A percentile compares a stretch with the other conserved stretches of the same genome.
phyloP scores from a whole-genome alignment of 2,329 filamentous ascomycete species.

The Harringtonia lauricola region DNA sequence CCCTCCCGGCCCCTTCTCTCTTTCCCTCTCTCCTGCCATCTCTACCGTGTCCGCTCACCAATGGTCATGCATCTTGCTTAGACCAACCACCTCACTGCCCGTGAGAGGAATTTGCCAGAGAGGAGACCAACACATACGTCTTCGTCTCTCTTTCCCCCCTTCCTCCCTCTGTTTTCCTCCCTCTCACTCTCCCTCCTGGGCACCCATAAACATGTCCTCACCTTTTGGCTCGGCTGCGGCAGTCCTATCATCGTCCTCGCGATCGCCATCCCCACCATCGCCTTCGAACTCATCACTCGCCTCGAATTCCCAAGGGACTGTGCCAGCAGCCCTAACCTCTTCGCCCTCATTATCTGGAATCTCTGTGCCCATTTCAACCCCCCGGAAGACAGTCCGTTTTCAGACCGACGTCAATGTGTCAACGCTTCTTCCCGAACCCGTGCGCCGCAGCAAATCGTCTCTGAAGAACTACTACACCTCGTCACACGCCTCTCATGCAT shows the following conservation, averaged over 20 bases:
- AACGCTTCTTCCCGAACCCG: not conserved
- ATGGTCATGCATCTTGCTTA: no score
- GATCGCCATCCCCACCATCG: no score
- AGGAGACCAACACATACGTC: not conserved
- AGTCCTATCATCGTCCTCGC: not conserved
- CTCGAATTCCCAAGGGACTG: no score
- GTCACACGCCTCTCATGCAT: no score
- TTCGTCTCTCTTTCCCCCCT: not conserved
- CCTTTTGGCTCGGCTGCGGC: conserved; percentile 1
- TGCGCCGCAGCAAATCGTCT: not conserved
- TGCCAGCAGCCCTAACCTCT: not conserved
- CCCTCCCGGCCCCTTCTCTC: no score
- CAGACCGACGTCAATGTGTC: no score
- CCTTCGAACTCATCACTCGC: not conserved
- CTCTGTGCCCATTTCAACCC: not conserved
- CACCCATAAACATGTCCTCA: conserved; percentile 6
- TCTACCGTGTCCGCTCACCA: no score
- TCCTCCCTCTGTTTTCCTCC: not conserved
- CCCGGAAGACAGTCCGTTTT: conserved; percentile 13
- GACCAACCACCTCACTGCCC: no score
- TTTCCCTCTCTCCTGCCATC: no score
- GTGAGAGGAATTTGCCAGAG: no score
- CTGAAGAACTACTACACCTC: no score
- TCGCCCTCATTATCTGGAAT: not conserved
- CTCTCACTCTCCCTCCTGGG: not conserved